Evolutionary conservation across 169 alveolate genomes (phyloP).

Genomic region (Plasmodium knowlesi): DNA sequence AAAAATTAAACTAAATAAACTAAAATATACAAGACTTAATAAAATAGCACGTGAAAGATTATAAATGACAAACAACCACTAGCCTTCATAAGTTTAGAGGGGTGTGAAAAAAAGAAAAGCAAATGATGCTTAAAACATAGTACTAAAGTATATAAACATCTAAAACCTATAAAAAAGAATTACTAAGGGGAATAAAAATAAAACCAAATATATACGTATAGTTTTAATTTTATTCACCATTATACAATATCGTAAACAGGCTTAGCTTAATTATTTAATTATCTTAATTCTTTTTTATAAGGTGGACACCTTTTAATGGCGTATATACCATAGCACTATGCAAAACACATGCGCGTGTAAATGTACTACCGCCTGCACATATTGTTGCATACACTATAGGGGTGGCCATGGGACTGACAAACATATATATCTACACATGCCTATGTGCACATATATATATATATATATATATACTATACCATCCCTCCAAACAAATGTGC

Average conservation of each 20-base stretch:
- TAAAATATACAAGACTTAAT: background rate
- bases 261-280: constrained; percentile 3
- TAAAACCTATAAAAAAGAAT: background rate
- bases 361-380: background rate
- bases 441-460: background rate
- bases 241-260: background rate
- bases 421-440: background rate
- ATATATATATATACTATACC: background rate
- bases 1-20: too few species aligned
- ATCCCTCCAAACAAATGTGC: background rate
- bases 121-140: background rate
- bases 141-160: background rate
- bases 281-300: background rate
- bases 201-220: background rate
- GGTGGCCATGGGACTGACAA: background rate
- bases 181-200: background rate
- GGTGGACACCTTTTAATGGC: background rate
- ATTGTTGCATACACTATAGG: background rate
- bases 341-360: background rate
- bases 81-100: background rate
- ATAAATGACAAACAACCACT: background rate
- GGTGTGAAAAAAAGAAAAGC: background rate
- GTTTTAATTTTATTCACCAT: background rate
- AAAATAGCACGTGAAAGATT: background rate
- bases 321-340: background rate